Percentiles rank a stretch among this genome's conserved stretches.
Conservation (phyloP, 1,284 basidiomycete genomes). For the Apiotrichum brassicae region DNA sequence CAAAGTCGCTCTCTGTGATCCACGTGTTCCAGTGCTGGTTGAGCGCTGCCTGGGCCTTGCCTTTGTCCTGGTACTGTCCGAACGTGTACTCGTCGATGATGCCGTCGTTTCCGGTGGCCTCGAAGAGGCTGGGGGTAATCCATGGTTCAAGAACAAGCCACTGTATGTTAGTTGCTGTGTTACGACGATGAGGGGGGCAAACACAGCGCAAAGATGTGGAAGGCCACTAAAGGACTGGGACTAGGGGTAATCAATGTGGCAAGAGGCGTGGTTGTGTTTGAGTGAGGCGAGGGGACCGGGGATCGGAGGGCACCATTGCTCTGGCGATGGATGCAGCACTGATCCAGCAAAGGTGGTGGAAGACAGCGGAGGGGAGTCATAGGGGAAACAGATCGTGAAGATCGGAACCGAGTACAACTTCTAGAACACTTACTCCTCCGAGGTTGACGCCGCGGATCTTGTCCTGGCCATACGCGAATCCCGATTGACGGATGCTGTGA, state of each 20-base stretch:
- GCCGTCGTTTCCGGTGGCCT: conserved; percentile 60
- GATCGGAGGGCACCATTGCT: too few relatives aligned
- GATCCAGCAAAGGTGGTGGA: too few relatives aligned
- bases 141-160: conserved; percentile 44
- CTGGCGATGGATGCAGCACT: too few relatives aligned
- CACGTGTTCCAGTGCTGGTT: conserved; percentile 43
- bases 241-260: too few relatives aligned
- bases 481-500: not conserved
- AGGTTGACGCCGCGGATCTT: conserved; percentile 47
- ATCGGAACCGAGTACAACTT: too few relatives aligned
- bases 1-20: conserved; percentile 74
- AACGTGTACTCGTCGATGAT: conserved; percentile 82
- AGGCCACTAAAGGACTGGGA: too few relatives aligned
- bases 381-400: too few relatives aligned
- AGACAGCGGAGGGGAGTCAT: too few relatives aligned
- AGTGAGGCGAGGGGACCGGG: too few relatives aligned
- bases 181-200: not conserved
- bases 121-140: conserved; percentile 70
- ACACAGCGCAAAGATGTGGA: not conserved
- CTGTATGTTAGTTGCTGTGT: too few relatives aligned
- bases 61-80: conserved; percentile 42
- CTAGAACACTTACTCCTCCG: conserved; percentile 42
- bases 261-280: too few relatives aligned
- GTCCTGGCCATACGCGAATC: conserved; percentile 31
- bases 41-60: conserved; percentile 28